A percentile compares a stretch with the other conserved stretches of the same genome.
Evolutionary conservation across 1,139 yeast genomes (phyloP).

Genomic region (Scheffersomyces parashehatae): DNA sequence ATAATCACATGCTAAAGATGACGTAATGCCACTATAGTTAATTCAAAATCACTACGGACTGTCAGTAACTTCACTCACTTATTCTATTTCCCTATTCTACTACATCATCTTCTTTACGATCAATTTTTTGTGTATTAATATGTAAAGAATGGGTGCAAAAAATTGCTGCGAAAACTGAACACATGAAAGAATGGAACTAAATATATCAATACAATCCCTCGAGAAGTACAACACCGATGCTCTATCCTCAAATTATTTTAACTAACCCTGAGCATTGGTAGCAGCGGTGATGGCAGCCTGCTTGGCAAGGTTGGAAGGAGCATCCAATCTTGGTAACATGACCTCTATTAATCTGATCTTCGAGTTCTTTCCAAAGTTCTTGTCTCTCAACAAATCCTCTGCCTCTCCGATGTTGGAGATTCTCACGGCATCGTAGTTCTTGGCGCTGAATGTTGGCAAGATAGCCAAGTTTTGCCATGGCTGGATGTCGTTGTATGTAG

Average conservation of each 20-base stretch:
- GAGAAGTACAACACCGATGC: not conserved
- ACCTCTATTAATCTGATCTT: conserved; percentile 79
- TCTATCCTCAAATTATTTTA: not conserved
- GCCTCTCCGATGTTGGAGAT: conserved; percentile 69
- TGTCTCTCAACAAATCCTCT: conserved; percentile 54
- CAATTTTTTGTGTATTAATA: not conserved
- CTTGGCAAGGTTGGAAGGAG: conserved; percentile 63
- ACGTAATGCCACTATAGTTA: too few species aligned
- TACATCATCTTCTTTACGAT: too few species aligned
- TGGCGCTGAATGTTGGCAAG: conserved; percentile 73
- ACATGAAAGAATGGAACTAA: too few species aligned
- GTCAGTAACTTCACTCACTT: too few species aligned
- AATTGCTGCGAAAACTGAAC: not conserved
- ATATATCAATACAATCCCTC: too few species aligned
- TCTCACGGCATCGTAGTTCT: conserved; percentile 54
- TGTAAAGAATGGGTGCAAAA: not conserved
- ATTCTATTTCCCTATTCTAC: too few species aligned
- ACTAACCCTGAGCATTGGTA: conserved; percentile 46
- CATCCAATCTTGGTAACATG: conserved; percentile 80
- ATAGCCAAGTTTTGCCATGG: conserved; percentile 75
- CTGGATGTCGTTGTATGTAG: conserved; percentile 78
- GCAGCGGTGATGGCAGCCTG: conserved; percentile 63
- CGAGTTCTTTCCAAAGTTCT: conserved; percentile 57
- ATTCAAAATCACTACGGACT: too few species aligned
- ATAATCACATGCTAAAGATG: too few species aligned